A percentile compares a stretch with the other conserved stretches of the same genome.
phyloP scores from a whole-genome alignment of 257 asterid genomes.

The Scutellaria galericulata region DNA sequence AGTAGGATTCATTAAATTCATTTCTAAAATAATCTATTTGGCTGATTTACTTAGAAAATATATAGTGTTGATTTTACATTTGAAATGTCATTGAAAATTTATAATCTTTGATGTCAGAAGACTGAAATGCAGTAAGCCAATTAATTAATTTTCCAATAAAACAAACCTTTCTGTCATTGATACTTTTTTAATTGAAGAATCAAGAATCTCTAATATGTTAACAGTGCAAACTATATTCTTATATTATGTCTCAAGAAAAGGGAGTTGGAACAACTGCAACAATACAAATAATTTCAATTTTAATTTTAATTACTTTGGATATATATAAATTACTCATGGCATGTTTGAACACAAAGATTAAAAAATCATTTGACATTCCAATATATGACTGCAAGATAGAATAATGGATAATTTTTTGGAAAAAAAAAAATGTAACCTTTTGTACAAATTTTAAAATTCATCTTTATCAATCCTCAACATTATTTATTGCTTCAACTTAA shows the following conservation, averaged over 20 bases:
- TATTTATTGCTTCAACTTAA: too few species aligned
- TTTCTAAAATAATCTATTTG: too few species aligned
- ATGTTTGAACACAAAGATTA: too few species aligned
- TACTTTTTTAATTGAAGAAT: slow-evolving; percentile 24
- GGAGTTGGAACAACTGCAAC: slow-evolving; percentile 5
- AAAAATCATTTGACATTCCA: too few species aligned
- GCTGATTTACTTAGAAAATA: neutral
- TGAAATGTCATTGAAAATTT: neutral
- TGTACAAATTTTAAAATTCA: too few species aligned
- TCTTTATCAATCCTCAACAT: neutral
- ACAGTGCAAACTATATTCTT: slow-evolving; percentile 17
- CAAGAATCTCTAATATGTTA: slow-evolving; percentile 30
- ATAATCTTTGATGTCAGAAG: slow-evolving; percentile 17
- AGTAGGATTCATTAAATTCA: too few species aligned
- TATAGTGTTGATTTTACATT: neutral
- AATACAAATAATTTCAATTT: too few species aligned
- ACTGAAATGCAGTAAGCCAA: slow-evolving; percentile 18
- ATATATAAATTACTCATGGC: too few species aligned
- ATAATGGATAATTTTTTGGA: too few species aligned
- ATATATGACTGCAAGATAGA: too few species aligned
- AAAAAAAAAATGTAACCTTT: too few species aligned
- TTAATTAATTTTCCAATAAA: slow-evolving; percentile 34
- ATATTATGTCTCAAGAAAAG: slow-evolving; percentile 16
- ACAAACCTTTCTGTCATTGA: slow-evolving; percentile 38
- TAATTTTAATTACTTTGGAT: too few species aligned